phyloP scores from a whole-genome alignment of 2,329 filamentous ascomycete species.

The Epichloe aotearoae region DNA sequence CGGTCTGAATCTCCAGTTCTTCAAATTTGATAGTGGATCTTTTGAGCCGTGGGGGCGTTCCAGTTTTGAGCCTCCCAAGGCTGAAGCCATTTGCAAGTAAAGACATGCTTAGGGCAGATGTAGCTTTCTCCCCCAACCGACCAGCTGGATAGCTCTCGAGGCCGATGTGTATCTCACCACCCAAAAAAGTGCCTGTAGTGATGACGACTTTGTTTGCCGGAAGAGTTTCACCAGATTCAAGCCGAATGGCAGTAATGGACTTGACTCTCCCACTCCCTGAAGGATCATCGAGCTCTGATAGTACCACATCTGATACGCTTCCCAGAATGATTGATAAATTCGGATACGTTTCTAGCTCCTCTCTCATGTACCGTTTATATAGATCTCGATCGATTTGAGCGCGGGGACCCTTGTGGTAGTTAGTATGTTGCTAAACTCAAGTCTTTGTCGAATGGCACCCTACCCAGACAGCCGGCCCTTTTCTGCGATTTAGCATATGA shows the following conservation, averaged over 20 bases:
- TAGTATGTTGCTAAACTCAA: background rate
- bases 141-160: constrained; percentile 74
- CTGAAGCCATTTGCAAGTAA: constrained; percentile 78
- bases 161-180: constrained; percentile 93
- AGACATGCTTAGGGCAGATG: constrained; percentile 84
- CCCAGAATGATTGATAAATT: constrained; percentile 72
- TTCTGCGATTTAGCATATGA: constrained; percentile 71
- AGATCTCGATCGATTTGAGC: constrained; percentile 88
- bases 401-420: constrained; percentile 51
- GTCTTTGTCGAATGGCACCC: background rate
- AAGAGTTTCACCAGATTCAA: constrained; percentile 80
- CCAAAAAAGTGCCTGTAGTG: constrained; percentile 89
- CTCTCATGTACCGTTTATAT: constrained; percentile 83
- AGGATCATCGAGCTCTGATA: constrained; percentile 33
- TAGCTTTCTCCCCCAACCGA: constrained; percentile 86
- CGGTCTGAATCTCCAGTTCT: constrained; percentile 56
- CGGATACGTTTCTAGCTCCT: constrained; percentile 65
- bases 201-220: constrained; percentile 75
- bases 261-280: constrained; percentile 37
- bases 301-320: constrained; percentile 83
- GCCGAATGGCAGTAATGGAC: constrained; percentile 68
- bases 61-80: constrained; percentile 84
- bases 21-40: constrained; percentile 70
- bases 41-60: constrained; percentile 86
- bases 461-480: constrained; percentile 88